phyloP scores from a whole-genome alignment of 257 asterid species.

The Mentha longifolia region DNA sequence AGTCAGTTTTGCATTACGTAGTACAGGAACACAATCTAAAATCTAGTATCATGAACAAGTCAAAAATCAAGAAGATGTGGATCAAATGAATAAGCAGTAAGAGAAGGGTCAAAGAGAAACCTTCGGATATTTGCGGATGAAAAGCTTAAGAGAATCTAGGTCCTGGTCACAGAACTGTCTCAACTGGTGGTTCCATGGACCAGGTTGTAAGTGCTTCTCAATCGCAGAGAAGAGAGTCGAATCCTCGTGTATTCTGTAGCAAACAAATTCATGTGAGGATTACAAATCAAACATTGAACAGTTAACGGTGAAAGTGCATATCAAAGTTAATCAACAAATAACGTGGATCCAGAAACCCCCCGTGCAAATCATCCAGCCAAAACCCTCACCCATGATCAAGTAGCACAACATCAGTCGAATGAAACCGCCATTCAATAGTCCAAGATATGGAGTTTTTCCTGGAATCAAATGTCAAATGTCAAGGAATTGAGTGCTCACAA shows the following conservation, averaged over 20 bases:
- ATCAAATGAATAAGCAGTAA: conserved; percentile 2
- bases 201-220: conserved; percentile 70
- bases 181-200: conserved; percentile 83
- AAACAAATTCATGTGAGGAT: conserved; percentile 9
- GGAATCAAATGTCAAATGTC: conserved; percentile 36
- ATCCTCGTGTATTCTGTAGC: conserved; percentile 74
- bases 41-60: conserved; percentile 1
- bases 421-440: conserved; percentile 91
- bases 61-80: conserved; percentile 20
- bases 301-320: not conserved
- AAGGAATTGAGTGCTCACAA: conserved; percentile 1
- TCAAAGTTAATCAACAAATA: conserved; percentile 2
- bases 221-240: conserved; percentile 55
- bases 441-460: conserved; percentile 84
- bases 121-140: conserved; percentile 76
- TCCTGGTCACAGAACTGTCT: conserved; percentile 63
- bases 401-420: conserved; percentile 67
- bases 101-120: conserved; percentile 41
- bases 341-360: not conserved
- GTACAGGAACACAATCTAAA: not conserved
- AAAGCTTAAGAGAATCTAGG: conserved; percentile 71
- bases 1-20: not conserved
- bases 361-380: conserved; percentile 14
- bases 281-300: conserved; percentile 1
- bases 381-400: conserved; percentile 79